phyloP scores from a whole-genome alignment of 2,329 filamentous ascomycete species.

The Pleomassaria siparia region DNA sequence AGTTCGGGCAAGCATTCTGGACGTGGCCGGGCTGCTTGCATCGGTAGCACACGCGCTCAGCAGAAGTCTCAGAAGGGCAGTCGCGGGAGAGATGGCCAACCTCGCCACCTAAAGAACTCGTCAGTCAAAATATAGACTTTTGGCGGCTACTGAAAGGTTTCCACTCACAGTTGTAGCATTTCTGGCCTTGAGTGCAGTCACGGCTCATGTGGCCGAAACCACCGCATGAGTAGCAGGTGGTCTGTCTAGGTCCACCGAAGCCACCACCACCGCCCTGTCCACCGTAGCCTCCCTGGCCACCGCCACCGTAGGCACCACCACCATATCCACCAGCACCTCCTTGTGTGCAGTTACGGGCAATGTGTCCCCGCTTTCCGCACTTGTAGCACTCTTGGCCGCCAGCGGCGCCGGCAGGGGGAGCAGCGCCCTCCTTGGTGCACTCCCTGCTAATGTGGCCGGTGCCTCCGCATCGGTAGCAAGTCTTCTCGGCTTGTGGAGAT shows the following conservation, averaged over 20 bases:
- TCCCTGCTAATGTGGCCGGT: conserved; percentile 91
- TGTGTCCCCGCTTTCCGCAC: conserved; percentile 95
- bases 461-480: conserved; percentile 74
- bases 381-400: conserved; percentile 81
- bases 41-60: conserved; percentile 98
- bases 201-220: conserved; percentile 96
- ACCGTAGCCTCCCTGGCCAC: conserved; percentile 47
- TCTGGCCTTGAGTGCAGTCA: conserved; percentile 98
- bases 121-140: conserved; percentile 22
- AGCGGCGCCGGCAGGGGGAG: conserved; percentile 44
- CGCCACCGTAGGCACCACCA: conserved; percentile 44
- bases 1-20: conserved; percentile 90
- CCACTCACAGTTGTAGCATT: conserved; percentile 94
- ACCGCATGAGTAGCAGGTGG: conserved; percentile 96
- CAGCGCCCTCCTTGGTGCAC: conserved; percentile 60
- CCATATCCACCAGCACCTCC: conserved; percentile 54
- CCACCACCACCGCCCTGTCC: conserved; percentile 51
- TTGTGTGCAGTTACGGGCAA: conserved; percentile 86
- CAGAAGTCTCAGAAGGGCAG: conserved; percentile 87
- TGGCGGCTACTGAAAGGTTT: not conserved
- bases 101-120: conserved; percentile 62
- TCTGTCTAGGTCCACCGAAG: conserved; percentile 45
- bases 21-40: conserved; percentile 86
- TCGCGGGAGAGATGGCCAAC: conserved; percentile 94
- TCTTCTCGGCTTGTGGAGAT: conserved; percentile 82